Evolutionary conservation across 2,329 filamentous ascomycete genomes (phyloP).

Genomic region (Botrytis porri): DNA sequence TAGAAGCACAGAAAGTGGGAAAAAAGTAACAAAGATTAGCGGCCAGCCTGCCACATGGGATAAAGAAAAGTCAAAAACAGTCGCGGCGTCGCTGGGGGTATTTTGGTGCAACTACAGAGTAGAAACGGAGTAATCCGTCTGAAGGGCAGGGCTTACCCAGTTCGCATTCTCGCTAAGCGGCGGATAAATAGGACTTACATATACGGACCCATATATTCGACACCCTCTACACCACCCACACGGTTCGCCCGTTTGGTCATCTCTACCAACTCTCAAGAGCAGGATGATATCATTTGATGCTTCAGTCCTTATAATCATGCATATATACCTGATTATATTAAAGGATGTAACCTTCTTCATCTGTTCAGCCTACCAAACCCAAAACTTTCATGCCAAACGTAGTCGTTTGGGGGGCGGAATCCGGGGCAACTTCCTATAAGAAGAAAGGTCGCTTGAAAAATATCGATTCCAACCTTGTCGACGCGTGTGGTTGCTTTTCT

Average conservation of each 20-base stretch:
- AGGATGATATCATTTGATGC: background rate
- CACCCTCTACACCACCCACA: background rate
- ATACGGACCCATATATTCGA: background rate
- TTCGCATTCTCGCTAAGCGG: background rate
- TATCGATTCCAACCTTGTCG: slow-evolving; percentile 8
- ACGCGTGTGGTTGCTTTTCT: background rate
- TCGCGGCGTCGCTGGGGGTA: background rate
- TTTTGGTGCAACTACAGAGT: background rate
- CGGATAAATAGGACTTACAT: background rate
- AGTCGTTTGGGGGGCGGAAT: background rate
- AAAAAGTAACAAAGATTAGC: background rate
- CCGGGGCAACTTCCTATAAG: background rate
- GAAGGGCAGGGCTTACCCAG: background rate
- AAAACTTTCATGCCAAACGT: background rate
- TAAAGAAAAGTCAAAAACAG: background rate
- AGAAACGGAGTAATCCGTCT: background rate
- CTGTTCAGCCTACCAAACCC: background rate
- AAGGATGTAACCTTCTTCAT: background rate
- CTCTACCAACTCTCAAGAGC: background rate
- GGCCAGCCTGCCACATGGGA: background rate
- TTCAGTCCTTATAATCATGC: background rate
- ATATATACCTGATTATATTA: background rate
- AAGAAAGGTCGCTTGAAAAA: background rate
- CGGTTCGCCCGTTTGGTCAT: background rate
- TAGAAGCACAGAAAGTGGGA: background rate